These are phyloP conservation scores for Rosa rugosa DNA, from an alignment of 306 rosid species.

Conservation along the genomic window DNA sequence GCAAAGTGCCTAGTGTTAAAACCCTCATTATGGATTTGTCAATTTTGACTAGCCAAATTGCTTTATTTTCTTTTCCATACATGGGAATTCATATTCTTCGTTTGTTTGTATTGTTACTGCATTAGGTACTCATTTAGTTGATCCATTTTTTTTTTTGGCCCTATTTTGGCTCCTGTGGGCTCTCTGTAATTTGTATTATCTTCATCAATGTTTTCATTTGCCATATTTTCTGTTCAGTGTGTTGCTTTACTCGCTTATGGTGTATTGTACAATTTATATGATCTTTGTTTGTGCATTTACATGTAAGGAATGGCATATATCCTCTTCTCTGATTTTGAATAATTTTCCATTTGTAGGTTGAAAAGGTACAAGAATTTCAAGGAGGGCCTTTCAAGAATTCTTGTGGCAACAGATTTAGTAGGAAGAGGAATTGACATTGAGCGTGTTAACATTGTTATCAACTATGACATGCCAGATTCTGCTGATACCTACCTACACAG, in stretches of 20 bases:
- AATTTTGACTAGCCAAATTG: neutral
- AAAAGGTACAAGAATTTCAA: constrained; percentile 76
- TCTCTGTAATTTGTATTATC: neutral
- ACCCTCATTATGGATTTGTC: neutral
- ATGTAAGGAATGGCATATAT: neutral
- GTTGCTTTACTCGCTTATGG: neutral
- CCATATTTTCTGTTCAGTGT: neutral
- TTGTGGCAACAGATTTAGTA: constrained; percentile 78
- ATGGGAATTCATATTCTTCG: neutral
- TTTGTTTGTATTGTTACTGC: neutral
- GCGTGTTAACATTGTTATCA: constrained; percentile 78
- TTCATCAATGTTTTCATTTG: neutral
- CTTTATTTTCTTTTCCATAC: neutral
- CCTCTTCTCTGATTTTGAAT: neutral
- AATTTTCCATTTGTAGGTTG: constrained; percentile 43
- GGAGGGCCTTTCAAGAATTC: constrained; percentile 79
- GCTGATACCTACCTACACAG: constrained; percentile 76
- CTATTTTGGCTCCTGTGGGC: neutral
- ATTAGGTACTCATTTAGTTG: neutral
- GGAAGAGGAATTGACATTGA: constrained; percentile 86
- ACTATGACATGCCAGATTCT: constrained; percentile 82
- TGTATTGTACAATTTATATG: neutral
- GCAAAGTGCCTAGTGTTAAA: neutral
- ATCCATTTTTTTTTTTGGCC: neutral
- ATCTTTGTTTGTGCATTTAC: neutral